Evolutionary conservation across 306 rosid species (phyloP).

Genomic region (Prunus armeniaca): DNA sequence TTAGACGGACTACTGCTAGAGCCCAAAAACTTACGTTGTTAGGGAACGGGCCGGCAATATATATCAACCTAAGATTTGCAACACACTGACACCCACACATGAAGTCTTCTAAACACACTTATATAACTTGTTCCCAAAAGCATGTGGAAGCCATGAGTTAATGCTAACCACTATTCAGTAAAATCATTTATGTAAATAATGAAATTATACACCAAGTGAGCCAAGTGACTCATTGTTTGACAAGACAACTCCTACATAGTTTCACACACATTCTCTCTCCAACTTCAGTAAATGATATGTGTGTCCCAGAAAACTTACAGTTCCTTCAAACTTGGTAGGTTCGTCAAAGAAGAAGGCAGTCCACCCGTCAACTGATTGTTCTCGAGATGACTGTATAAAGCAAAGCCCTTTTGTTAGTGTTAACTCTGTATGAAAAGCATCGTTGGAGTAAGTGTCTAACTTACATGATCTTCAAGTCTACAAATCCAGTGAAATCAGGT

Average conservation of each 20-base stretch:
- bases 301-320: constrained; percentile 55
- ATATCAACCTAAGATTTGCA: not conserved
- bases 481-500: constrained; percentile 81
- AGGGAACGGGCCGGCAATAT: not conserved
- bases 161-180: not conserved
- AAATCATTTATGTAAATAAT: not conserved
- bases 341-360: constrained; percentile 62
- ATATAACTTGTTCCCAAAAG: not conserved
- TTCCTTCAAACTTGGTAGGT: constrained; percentile 77
- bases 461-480: constrained; percentile 80
- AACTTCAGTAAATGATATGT: constrained; percentile 6
- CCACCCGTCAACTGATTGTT: constrained; percentile 75
- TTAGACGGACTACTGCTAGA: not conserved
- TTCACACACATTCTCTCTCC: not conserved
- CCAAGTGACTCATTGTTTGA: not conserved
- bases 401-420: constrained; percentile 37
- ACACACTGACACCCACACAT: not conserved
- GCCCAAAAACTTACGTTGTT: not conserved
- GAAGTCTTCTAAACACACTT: not conserved
- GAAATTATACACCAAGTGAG: not conserved
- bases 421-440: constrained; percentile 7
- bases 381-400: constrained; percentile 77
- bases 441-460: constrained; percentile 14
- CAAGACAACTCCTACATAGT: not conserved
- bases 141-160: not conserved